A percentile compares a stretch with the other conserved stretches of the same genome.
phyloP scores from a whole-genome alignment of 306 rosid species.

The Corylus americana region DNA sequence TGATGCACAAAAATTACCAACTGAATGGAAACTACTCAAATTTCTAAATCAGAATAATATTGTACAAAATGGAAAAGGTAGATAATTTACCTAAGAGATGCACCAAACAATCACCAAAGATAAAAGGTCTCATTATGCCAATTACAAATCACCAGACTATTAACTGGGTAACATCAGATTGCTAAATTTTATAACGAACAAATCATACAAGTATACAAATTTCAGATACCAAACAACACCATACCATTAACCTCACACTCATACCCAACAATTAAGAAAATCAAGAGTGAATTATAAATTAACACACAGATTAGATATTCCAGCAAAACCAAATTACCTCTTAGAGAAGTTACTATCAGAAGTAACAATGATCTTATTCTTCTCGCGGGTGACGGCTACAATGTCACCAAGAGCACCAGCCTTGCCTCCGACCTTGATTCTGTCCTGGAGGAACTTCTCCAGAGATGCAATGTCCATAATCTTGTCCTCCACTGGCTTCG shows the following conservation, averaged over 20 bases:
- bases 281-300: no score
- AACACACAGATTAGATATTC: neutral
- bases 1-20: neutral
- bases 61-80: neutral
- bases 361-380: conserved; percentile 73
- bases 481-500: conserved; percentile 62
- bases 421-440: conserved; percentile 67
- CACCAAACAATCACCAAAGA: no score
- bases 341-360: conserved; percentile 76
- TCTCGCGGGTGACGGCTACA: conserved; percentile 67
- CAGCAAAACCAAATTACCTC: conserved; percentile 41
- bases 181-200: neutral
- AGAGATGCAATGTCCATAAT: conserved; percentile 63
- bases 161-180: no score
- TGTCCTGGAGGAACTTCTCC: conserved; percentile 59
- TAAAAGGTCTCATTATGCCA: neutral
- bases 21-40: neutral
- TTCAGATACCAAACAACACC: neutral
- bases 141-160: neutral
- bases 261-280: neutral
- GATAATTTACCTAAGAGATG: no score
- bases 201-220: neutral
- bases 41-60: neutral
- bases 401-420: conserved; percentile 85
- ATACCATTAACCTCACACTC: neutral